Conservation (phyloP, 495 filamentous ascomycete species). For the Penicillium dipodomyicola region DNA sequence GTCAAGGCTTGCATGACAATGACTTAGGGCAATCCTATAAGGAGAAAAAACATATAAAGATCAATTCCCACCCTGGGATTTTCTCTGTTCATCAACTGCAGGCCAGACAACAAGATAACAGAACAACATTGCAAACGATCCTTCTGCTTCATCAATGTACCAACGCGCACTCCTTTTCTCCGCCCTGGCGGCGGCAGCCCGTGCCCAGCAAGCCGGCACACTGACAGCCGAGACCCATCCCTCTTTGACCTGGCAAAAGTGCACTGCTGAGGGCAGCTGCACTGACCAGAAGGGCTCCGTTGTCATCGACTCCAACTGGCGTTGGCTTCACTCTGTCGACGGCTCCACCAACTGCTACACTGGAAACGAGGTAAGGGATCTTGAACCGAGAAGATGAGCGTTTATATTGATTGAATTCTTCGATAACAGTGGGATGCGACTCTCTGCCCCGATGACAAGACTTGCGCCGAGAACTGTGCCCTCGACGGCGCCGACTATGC, state of each 20-base stretch:
- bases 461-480: slow-evolving; percentile 58
- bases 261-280: slow-evolving; percentile 52
- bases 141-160: slow-evolving; percentile 26
- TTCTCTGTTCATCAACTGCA: slow-evolving; percentile 28
- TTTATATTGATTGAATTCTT: not conserved
- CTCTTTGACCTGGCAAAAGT: slow-evolving; percentile 55
- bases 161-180: slow-evolving; percentile 33
- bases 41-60: slow-evolving; percentile 28
- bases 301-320: slow-evolving; percentile 65
- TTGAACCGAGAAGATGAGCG: not conserved
- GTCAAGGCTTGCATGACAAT: slow-evolving; percentile 7
- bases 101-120: slow-evolving; percentile 29
- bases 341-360: slow-evolving; percentile 64
- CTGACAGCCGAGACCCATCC: slow-evolving; percentile 58
- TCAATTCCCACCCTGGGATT: not conserved
- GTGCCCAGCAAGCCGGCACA: slow-evolving; percentile 57
- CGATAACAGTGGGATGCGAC: slow-evolving; percentile 46
- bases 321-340: slow-evolving; percentile 54
- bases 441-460: slow-evolving; percentile 51
- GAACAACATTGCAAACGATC: slow-evolving; percentile 3
- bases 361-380: slow-evolving; percentile 40
- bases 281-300: slow-evolving; percentile 50
- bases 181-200: slow-evolving; percentile 26
- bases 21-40: not conserved
- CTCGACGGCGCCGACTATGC: slow-evolving; percentile 60